Evolutionary conservation across 352 stramenopile species (phyloP), one percentile per base, ranked within the genome.

Genomic region (Phytophthora boehmeriae): DNA sequence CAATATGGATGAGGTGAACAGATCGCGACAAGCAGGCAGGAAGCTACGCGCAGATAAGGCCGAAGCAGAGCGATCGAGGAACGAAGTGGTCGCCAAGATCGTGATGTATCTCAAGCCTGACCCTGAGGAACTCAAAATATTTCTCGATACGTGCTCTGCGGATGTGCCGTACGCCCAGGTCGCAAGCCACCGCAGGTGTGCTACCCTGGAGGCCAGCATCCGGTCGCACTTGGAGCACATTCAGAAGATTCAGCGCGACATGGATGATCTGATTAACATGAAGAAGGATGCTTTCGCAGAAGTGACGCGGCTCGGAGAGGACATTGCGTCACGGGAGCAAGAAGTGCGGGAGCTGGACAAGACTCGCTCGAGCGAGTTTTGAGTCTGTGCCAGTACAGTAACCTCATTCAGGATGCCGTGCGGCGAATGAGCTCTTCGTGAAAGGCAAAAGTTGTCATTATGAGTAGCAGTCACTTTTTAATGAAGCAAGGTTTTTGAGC

Each of bases 181-280:
- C 1, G 61, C 77, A 11, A 79, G 71, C 34, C 84, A 93, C 46
- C 70, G 70, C 1, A 76, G 78, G 4, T 89, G 81, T 34, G 74
- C 71, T 8, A 61, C 61, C 9, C 17, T 84, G 0, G 72, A 90
- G 45, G 67, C 70, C 1, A 51, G 36, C 17, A 86, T 93, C 39
- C 61, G 58, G 20, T 53, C 66, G 1, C 80, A 80, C 16, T 46
- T 72, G 20, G 41, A 56, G 20, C 57, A 50, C 13, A 64, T 92
- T 5, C 51, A 66, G 5, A 57, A 27, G 36, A 63, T 78, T 42
- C 78, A 88, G 48, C 67, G 59, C 20, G 58, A 85, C 2, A 76
- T 93, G 75, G 73, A 87, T 30, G 75, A 89, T 8, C 52, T 82
- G n/a, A 78, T 93, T 28, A 72, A 48, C 25, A 68, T 90, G 56